phyloP scores from a whole-genome alignment of 495 filamentous ascomycete genomes.

The Neohortaea acidophila region DNA sequence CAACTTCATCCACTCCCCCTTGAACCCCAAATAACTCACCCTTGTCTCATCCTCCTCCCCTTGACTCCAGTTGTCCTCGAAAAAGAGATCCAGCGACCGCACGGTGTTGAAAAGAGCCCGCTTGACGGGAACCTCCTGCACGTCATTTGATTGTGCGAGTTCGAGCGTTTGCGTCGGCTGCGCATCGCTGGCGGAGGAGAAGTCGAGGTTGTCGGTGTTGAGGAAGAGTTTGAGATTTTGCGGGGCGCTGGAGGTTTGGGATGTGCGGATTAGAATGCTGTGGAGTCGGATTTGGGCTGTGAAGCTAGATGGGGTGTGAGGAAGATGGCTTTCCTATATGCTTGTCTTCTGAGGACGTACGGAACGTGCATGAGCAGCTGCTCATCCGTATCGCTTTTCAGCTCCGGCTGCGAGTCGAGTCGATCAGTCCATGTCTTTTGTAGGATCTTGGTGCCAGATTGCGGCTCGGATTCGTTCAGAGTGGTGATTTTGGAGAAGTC shows the following conservation, averaged over 20 bases:
- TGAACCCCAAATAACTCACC: conserved; percentile 76
- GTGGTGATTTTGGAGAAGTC: conserved; percentile 75
- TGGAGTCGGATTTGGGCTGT: conserved; percentile 86
- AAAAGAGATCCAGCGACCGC: conserved; percentile 62
- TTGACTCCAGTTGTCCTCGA: conserved; percentile 51
- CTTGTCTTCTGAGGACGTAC: conserved; percentile 36
- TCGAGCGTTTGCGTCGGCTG: conserved; percentile 61
- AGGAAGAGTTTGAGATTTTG: conserved; percentile 66
- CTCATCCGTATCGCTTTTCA: conserved; percentile 78
- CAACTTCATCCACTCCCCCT: conserved; percentile 77
- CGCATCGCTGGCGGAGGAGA: conserved; percentile 52
- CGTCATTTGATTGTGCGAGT: conserved; percentile 59
- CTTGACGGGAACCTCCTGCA: conserved; percentile 74
- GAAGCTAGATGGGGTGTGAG: conserved; percentile 43
- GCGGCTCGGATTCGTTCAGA: conserved; percentile 57
- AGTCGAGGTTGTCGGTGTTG: conserved; percentile 80
- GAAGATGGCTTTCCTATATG: neutral
- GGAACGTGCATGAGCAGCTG: conserved; percentile 85
- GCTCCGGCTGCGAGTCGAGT: conserved; percentile 50
- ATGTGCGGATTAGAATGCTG: conserved; percentile 68
- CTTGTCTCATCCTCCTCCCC: conserved; percentile 60
- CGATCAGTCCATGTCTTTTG: conserved; percentile 82
- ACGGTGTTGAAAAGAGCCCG: conserved; percentile 78
- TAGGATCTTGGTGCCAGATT: conserved; percentile 59
- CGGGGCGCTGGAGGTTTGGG: conserved; percentile 54